These are phyloP conservation scores for Fusarium albosuccineum DNA, from an alignment of 2,329 filamentous ascomycete genomes.

Conservation along the genomic window DNA sequence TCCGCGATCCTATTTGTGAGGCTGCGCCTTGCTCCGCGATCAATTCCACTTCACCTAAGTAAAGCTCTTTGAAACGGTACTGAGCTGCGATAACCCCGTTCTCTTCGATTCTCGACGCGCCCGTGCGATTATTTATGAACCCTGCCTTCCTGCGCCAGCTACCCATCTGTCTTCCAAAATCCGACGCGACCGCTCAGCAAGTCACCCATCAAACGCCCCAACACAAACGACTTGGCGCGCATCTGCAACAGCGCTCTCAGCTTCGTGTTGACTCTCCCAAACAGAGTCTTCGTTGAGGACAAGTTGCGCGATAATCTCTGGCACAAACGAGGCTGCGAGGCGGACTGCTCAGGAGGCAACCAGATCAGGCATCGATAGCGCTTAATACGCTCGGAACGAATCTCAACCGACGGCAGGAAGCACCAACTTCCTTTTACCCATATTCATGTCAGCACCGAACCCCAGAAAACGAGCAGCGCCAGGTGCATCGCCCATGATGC, in stretches of 20 bases:
- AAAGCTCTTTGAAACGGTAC: conserved; percentile 9
- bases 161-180: conserved; percentile 7
- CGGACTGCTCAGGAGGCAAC: conserved; percentile 16
- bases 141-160: background rate
- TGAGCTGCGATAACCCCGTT: conserved; percentile 24
- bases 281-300: background rate
- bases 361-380: conserved; percentile 39
- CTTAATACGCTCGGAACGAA: conserved; percentile 16
- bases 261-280: background rate
- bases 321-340: conserved; percentile 22
- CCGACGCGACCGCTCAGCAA: conserved; percentile 17
- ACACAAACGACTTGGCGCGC: conserved; percentile 24
- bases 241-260: background rate
- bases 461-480: conserved; percentile 80
- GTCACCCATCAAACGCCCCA: conserved; percentile 22
- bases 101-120: conserved; percentile 5
- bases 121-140: conserved; percentile 7
- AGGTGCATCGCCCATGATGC: conserved; percentile 74
- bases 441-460: conserved; percentile 63
- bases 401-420: conserved; percentile 29
- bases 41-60: conserved; percentile 10
- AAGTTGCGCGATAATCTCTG: conserved; percentile 6
- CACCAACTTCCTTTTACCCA: conserved; percentile 7
- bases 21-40: conserved; percentile 29
- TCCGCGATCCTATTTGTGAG: conserved; percentile 16